Evolutionary conservation across 495 filamentous ascomycete species (phyloP).

Genomic region (Durotheca rogersii): DNA sequence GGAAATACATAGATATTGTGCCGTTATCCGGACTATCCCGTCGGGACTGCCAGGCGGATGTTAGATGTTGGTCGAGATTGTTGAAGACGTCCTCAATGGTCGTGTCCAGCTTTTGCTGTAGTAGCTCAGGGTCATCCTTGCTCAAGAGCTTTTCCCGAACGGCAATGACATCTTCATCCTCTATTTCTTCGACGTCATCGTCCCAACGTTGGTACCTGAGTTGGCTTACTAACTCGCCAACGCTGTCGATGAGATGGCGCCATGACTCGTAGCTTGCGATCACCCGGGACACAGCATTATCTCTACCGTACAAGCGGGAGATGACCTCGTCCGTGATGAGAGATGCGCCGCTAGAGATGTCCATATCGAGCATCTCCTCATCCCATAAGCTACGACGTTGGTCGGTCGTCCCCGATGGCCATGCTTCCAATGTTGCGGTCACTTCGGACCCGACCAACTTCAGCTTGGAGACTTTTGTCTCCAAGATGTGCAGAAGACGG

Average conservation of each 20-base stretch:
- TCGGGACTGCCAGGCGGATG: constrained; percentile 46
- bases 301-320: constrained; percentile 61
- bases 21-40: constrained; percentile 47
- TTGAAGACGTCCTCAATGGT: constrained; percentile 60
- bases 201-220: constrained; percentile 72
- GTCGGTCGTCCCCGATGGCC: constrained; percentile 53
- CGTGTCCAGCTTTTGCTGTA: constrained; percentile 61
- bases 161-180: constrained; percentile 72
- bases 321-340: constrained; percentile 48
- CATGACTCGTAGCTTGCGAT: constrained; percentile 66
- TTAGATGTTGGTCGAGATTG: constrained; percentile 58
- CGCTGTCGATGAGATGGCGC: constrained; percentile 61
- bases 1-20: constrained; percentile 64
- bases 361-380: constrained; percentile 48
- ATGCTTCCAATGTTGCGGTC: constrained; percentile 51
- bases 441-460: constrained; percentile 59
- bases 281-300: constrained; percentile 60
- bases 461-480: constrained; percentile 58
- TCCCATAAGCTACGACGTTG: constrained; percentile 61
- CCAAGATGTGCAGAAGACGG: constrained; percentile 60
- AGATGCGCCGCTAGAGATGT: constrained; percentile 45
- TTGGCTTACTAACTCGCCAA: constrained; percentile 61
- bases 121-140: constrained; percentile 66
- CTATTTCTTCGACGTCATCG: constrained; percentile 71
- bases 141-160: constrained; percentile 63